Evolutionary conservation across 176 grass and related monocot species (phyloP).

Genomic region (Pontederia paniculata): DNA sequence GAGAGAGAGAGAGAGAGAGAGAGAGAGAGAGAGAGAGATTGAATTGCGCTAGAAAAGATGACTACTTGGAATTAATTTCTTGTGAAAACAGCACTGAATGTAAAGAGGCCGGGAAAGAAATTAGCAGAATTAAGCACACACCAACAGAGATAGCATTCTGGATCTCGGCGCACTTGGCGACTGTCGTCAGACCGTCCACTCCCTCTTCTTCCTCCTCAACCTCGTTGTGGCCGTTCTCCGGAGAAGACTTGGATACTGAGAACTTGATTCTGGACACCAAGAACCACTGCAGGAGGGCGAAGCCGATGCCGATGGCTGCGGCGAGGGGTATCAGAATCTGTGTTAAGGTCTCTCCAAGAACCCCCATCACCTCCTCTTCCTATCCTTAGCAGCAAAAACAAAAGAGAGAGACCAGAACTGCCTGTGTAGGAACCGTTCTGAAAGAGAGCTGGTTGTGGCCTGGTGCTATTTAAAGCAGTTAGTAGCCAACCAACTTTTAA

Average conservation of each 20-base stretch:
- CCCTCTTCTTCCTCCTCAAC: slow-evolving; percentile 22
- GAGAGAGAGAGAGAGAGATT: too few relatives aligned
- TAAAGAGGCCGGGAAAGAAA: not conserved
- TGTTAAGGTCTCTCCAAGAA: slow-evolving; percentile 28
- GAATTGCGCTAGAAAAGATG: too few relatives aligned
- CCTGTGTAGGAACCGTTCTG: too few relatives aligned
- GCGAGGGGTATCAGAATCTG: slow-evolving; percentile 38
- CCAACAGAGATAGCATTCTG: slow-evolving; percentile 16
- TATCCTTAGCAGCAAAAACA: too few relatives aligned
- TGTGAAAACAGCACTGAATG: too few relatives aligned
- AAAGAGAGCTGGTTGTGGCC: too few relatives aligned
- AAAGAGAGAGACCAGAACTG: too few relatives aligned
- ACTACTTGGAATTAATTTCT: too few relatives aligned
- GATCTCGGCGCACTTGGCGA: slow-evolving; percentile 20
- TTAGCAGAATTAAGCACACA: not conserved
- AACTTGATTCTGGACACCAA: not conserved
- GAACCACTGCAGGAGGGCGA: slow-evolving; percentile 48
- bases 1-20: too few relatives aligned
- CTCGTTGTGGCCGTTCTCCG: not conserved
- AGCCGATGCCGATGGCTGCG: slow-evolving; percentile 42
- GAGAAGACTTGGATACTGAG: not conserved
- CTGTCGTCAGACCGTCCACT: not conserved
- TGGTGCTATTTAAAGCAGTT: too few relatives aligned
- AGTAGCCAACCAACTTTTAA: too few relatives aligned
- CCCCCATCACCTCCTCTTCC: slow-evolving; percentile 4